A percentile compares a stretch with the other conserved stretches of the same genome.
Conservation (phyloP, 108 stramenopile species). For the Stephanodiscus minutulus region DNA sequence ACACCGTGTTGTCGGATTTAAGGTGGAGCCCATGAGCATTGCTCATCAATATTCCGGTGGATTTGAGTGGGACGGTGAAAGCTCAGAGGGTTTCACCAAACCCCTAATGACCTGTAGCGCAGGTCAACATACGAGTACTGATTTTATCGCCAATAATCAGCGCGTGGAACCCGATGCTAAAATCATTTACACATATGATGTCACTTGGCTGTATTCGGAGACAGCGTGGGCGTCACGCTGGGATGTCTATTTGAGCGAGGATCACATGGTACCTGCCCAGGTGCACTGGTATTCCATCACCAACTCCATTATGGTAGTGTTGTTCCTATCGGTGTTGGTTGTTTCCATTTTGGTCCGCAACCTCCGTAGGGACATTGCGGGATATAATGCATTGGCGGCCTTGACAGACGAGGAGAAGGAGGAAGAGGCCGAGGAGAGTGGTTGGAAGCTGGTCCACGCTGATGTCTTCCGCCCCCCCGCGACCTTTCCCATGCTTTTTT, state of each 20-base stretch:
- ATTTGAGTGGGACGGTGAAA: conserved; percentile 77
- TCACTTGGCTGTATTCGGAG: conserved; percentile 87
- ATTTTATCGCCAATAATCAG: conserved; percentile 50
- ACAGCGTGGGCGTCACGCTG: conserved; percentile 96
- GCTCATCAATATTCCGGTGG: conserved; percentile 77
- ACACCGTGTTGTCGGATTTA: conserved; percentile 94
- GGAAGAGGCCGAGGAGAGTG: conserved; percentile 90
- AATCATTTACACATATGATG: conserved; percentile 98
- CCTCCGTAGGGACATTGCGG: conserved; percentile 92
- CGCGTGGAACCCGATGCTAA: conserved; percentile 55
- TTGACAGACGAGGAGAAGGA: conserved; percentile 91
- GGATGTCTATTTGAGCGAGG: conserved; percentile 96
- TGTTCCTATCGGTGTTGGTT: conserved; percentile 95
- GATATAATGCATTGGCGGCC: conserved; percentile 91
- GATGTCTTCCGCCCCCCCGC: conserved; percentile 99
- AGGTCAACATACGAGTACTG: conserved; percentile 47
- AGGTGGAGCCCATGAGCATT: conserved; percentile 93
- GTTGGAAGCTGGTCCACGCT: conserved; percentile 99
- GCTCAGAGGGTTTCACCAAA: conserved; percentile 63
- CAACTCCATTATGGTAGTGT: conserved; percentile 92
- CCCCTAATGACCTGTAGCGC: conserved; percentile 69
- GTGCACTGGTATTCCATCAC: conserved; percentile 98
- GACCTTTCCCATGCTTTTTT: conserved; percentile 92
- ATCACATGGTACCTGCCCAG: conserved; percentile 90
- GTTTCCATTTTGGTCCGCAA: conserved; percentile 95